These are phyloP conservation scores for Cercophora samala DNA, from an alignment of 495 filamentous ascomycete species.

Conservation along the genomic window DNA sequence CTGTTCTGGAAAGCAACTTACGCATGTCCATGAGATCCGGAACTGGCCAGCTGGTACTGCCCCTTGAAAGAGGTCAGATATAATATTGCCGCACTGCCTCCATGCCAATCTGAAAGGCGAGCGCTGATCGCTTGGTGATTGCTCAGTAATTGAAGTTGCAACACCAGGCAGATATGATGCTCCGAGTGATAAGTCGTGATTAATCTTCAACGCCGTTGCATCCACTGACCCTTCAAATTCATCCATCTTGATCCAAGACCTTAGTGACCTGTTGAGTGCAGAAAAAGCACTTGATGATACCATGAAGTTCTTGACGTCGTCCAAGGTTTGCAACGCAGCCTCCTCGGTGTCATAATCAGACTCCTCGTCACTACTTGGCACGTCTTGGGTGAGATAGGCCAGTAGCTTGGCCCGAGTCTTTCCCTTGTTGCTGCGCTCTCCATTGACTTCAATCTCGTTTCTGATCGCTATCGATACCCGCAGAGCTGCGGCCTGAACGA, in stretches of 20 bases:
- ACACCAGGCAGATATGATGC: neutral
- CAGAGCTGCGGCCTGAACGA: conserved; percentile 7
- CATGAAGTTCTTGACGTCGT: conserved; percentile 14
- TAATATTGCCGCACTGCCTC: neutral
- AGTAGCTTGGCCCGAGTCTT: neutral
- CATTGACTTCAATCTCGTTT: neutral
- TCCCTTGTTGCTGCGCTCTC: neutral
- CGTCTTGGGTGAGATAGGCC: conserved; percentile 7
- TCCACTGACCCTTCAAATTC: neutral
- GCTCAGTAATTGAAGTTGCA: neutral
- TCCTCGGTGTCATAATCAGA: conserved; percentile 12
- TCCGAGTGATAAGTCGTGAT: neutral
- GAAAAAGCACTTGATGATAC: conserved; percentile 5
- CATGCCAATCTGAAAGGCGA: neutral
- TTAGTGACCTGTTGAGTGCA: neutral
- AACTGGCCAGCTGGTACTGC: neutral
- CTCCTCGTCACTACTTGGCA: conserved; percentile 5
- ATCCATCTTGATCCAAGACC: neutral
- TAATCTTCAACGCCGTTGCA: neutral
- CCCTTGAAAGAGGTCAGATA: neutral
- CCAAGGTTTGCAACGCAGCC: neutral
- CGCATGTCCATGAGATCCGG: conserved; percentile 15
- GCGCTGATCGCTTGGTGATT: neutral
- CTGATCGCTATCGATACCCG: conserved; percentile 13
- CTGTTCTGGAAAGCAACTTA: conserved; percentile 3